Conservation (phyloP, 345 rosid genomes). For the Pelargonium nanum region DNA sequence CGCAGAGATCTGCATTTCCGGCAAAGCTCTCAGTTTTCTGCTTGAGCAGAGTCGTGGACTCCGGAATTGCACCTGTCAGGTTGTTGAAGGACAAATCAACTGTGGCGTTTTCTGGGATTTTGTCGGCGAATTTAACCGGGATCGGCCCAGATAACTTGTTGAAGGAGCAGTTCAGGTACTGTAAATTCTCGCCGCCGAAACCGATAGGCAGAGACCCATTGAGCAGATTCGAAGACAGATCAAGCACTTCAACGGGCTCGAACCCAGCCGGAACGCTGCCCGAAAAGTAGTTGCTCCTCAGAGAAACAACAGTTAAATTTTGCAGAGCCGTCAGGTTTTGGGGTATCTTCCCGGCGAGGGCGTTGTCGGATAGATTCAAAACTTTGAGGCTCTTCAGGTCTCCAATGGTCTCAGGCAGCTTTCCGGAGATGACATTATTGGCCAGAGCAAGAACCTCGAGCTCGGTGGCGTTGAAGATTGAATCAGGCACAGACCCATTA, state of each 20-base stretch:
- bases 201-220: constrained; percentile 52
- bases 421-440: constrained; percentile 27
- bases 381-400: constrained; percentile 34
- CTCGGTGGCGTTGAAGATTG: constrained; percentile 10
- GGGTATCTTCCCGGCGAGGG: constrained; percentile 58
- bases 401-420: constrained; percentile 37
- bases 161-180: constrained; percentile 60
- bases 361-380: constrained; percentile 70
- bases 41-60: constrained; percentile 36
- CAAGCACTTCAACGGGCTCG: constrained; percentile 39
- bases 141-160: constrained; percentile 62
- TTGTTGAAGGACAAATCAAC: constrained; percentile 80
- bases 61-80: constrained; percentile 72
- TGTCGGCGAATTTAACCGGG: constrained; percentile 40
- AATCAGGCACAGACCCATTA: constrained; percentile 15
- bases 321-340: constrained; percentile 29
- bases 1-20: constrained; percentile 66
- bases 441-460: constrained; percentile 12
- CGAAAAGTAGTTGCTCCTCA: constrained; percentile 50
- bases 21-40: constrained; percentile 44
- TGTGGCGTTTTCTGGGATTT: constrained; percentile 41
- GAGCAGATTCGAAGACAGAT: constrained; percentile 75
- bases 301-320: constrained; percentile 54
- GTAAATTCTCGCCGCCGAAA: constrained; percentile 46
- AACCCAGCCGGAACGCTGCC: constrained; percentile 57